phyloP scores from a whole-genome alignment of 331 rosid species.

The Quercus tomentella region DNA sequence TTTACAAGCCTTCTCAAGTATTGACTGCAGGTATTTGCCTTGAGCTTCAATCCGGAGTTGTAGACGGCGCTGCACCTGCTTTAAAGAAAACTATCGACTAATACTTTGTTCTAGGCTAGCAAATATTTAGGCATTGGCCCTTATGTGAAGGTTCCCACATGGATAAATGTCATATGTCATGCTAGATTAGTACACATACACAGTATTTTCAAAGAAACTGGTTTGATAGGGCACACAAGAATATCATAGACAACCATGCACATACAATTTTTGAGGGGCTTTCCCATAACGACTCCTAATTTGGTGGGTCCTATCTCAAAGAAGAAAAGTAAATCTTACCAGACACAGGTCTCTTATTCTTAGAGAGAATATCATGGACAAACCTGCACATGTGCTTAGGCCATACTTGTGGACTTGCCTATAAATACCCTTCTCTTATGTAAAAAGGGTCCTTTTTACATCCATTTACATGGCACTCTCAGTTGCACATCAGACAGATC shows the following conservation, averaged over 20 bases:
- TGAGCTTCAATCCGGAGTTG: slow-evolving; percentile 66
- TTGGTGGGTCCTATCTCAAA: neutral
- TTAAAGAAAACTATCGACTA: neutral
- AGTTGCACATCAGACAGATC: neutral
- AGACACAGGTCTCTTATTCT: neutral
- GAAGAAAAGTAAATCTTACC: neutral
- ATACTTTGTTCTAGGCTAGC: neutral
- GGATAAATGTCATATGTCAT: neutral
- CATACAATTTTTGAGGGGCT: neutral
- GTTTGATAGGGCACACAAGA: neutral
- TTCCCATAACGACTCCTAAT: neutral
- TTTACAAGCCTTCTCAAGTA: slow-evolving; percentile 54
- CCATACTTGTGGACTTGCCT: neutral
- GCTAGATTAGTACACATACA: neutral
- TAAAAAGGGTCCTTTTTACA: neutral
- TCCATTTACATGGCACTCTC: neutral
- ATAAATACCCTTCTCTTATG: neutral
- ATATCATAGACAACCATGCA: neutral
- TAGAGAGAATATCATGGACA: neutral
- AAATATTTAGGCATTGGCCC: neutral
- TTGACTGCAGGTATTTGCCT: slow-evolving; percentile 51
- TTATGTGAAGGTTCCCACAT: neutral
- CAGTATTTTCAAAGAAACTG: neutral
- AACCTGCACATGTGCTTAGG: neutral
- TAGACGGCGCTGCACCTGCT: slow-evolving; percentile 56